These are phyloP conservation scores for Zalaria obscura DNA, from an alignment of 2,329 filamentous ascomycete genomes.

Conservation along the genomic window DNA sequence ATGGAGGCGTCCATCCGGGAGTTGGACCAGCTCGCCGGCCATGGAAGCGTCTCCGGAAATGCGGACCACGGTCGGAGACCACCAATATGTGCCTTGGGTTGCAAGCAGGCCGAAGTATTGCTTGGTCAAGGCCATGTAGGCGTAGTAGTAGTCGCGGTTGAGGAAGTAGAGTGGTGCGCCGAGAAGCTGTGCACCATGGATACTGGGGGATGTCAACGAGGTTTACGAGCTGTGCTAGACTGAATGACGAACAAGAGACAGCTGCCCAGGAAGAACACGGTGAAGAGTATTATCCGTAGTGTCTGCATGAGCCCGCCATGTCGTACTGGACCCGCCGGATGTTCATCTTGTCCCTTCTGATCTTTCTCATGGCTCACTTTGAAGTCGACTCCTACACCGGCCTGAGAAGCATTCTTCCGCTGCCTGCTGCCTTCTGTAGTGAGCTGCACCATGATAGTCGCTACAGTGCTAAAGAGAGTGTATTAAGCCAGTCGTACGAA, in stretches of 20 bases:
- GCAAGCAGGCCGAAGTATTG: constrained; percentile 63
- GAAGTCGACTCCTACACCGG: constrained; percentile 2
- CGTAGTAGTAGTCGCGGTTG: constrained; percentile 63
- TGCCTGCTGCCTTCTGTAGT: constrained; percentile 2
- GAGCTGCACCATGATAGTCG: constrained; percentile 1
- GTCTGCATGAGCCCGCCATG: constrained; percentile 28
- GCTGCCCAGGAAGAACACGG: constrained; percentile 29
- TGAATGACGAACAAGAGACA: constrained; percentile 20
- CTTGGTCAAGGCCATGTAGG: constrained; percentile 79
- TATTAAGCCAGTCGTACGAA: no score
- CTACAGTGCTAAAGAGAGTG: no score
- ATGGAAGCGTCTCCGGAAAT: constrained; percentile 76
- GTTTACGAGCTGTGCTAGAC: neutral
- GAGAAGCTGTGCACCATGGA: constrained; percentile 54
- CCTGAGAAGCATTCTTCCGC: neutral
- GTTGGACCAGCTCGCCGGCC: constrained; percentile 56
- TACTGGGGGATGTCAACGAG: constrained; percentile 14
- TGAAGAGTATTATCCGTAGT: constrained; percentile 29
- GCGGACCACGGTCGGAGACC: constrained; percentile 69
- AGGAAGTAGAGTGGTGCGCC: constrained; percentile 60
- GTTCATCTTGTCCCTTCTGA: neutral
- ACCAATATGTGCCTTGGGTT: constrained; percentile 71
- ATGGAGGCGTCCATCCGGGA: constrained; percentile 57
- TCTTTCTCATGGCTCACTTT: neutral
- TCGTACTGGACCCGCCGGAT: constrained; percentile 21